Evolutionary conservation across 345 rosid species (phyloP).

Genomic region (Corchorus capsularis): DNA sequence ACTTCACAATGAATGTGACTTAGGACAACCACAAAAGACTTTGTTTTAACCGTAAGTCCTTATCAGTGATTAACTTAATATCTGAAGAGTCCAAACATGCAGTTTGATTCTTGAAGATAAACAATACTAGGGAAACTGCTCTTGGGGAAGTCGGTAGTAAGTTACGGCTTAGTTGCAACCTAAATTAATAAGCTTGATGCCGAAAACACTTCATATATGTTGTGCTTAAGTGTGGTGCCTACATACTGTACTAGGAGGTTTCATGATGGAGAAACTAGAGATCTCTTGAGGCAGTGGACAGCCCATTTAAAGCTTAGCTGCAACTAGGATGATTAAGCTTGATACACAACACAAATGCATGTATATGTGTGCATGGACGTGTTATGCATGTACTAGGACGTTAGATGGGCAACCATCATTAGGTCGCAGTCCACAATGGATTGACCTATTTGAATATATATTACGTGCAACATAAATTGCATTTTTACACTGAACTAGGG

Average conservation of each 20-base stretch:
- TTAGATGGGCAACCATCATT: background rate
- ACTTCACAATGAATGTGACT: background rate
- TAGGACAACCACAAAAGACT: background rate
- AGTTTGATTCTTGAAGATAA: background rate
- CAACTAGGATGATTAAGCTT: background rate
- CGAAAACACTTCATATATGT: too few species aligned
- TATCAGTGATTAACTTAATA: constrained; percentile 1
- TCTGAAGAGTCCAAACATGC: background rate
- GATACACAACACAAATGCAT: background rate
- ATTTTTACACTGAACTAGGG: background rate
- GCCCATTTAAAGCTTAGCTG: background rate
- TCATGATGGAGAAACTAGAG: background rate
- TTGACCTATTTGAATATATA: background rate
- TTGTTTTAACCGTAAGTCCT: background rate
- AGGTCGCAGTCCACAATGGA: background rate
- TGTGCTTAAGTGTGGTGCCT: too few species aligned
- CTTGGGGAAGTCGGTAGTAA: too few species aligned
- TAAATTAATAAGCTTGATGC: background rate
- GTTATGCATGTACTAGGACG: background rate
- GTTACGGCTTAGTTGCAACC: background rate
- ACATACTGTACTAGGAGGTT: background rate
- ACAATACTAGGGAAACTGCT: background rate
- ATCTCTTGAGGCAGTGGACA: background rate
- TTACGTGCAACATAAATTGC: constrained; percentile 8
- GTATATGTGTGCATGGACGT: too few species aligned